Evolutionary conservation across 176 grass and related monocot species (phyloP).

Genomic region (Musa acuminata): DNA sequence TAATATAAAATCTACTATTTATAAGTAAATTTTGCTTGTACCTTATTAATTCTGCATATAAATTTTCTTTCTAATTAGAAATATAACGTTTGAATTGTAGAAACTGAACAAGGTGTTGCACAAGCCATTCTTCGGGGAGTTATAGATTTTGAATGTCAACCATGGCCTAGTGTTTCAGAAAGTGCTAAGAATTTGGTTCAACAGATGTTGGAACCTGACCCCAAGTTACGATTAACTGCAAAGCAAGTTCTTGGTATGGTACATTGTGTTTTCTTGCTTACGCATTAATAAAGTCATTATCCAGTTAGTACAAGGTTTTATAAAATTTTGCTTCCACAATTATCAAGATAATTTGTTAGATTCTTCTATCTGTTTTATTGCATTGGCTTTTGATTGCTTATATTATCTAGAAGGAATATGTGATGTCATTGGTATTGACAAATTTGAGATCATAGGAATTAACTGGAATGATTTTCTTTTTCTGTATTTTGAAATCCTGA

Average conservation of each 20-base stretch:
- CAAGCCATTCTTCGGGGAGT: conserved; percentile 85
- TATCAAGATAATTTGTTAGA: not conserved
- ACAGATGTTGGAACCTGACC: conserved; percentile 86
- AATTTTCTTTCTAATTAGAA: conserved; percentile 9
- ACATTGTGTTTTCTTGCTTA: not conserved
- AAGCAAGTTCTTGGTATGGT: conserved; percentile 85
- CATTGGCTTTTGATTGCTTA: not conserved
- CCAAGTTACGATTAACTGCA: conserved; percentile 77
- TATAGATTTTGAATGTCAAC: conserved; percentile 91
- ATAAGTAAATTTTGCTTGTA: not conserved
- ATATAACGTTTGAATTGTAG: conserved; percentile 28
- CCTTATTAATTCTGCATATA: not conserved
- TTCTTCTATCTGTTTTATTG: not conserved
- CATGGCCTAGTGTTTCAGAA: conserved; percentile 93
- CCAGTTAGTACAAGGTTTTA: not conserved
- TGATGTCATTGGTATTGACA: not conserved
- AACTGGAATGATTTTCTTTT: too few species aligned
- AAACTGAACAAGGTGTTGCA: conserved; percentile 94
- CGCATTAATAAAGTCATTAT: not conserved
- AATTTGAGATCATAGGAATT: not conserved
- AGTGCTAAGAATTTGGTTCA: conserved; percentile 91
- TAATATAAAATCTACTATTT: not conserved
- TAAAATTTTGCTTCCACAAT: not conserved
- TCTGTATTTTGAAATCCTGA: too few species aligned
- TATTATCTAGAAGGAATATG: not conserved